Base-by-base conservation (phyloP, 2,329 filamentous ascomycete genomes). In the Colletotrichum noveboracense region DNA sequence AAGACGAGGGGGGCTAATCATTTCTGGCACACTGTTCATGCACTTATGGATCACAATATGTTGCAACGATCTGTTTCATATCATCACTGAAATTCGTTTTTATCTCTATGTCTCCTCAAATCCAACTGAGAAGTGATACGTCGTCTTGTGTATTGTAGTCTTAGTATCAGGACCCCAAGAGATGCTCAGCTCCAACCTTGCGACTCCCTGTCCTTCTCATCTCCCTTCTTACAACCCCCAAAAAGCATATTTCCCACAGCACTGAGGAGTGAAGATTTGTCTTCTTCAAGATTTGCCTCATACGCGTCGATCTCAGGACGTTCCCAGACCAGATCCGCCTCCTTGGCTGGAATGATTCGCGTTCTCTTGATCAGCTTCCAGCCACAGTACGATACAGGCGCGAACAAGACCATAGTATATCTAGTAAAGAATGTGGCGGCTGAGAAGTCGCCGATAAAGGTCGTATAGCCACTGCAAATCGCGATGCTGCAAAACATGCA, bases 281-380 rank as follows among this genome's bases (percentile, higher is more conserved):
- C 21, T 26, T 56, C 52, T 26, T 56, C 21, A 6, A 56, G 52
- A 8, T 5, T 26, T 6, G n/a, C 86, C 81, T 92, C 90, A 76
- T 92, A 92, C 1, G 86, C 86, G 75, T 93, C 91, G 71, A 93
- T 89, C 24, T 86, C 78, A 24, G 90, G 91, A 13, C 88, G 85
- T 79, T 93, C 87, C 91, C 91, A 90, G 43, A 91, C 84, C 16
- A 93, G 85, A 79, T 93, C 91, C 6, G 88, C 87, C 79, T 94
- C 89, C 7, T 86, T 80, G 0, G 92, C 85, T 7, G 83, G 83
- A n/a, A 92, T 85, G 65, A 90, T 76, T 1, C 87, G 88, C 5
- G 92, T 94, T 74, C 85, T 85, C 85, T 92, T 91, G 82, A 91
- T 26, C 2, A 94, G 64, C 79, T 92, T 92, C 91, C 91, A 93